Evolutionary conservation across 164 flowering plant species (phyloP).

Genomic region (Amborella trichopoda): DNA sequence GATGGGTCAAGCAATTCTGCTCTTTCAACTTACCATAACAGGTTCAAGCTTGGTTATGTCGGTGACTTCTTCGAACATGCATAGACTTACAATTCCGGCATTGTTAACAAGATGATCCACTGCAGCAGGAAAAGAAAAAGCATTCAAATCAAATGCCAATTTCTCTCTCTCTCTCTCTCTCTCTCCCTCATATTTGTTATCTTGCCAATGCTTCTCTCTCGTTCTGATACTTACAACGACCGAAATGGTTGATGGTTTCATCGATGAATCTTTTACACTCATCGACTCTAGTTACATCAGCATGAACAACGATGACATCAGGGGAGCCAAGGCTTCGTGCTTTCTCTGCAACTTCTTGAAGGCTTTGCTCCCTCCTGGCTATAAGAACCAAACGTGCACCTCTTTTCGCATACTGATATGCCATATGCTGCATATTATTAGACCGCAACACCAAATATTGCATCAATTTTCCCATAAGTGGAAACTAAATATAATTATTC

Average conservation of each 20-base stretch:
- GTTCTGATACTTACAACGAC: constrained; percentile 40
- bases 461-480: too few species aligned
- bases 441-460: too few species aligned
- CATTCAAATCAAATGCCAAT: neutral
- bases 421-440: constrained; percentile 46
- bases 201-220: too few species aligned
- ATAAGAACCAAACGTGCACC: constrained; percentile 42
- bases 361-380: constrained; percentile 43
- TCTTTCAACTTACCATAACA: constrained; percentile 32
- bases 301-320: constrained; percentile 27
- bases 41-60: constrained; percentile 11
- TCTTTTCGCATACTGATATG: constrained; percentile 54
- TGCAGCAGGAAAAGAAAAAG: constrained; percentile 8
- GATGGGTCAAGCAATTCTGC: too few species aligned
- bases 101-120: constrained; percentile 71
- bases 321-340: constrained; percentile 38
- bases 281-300: constrained; percentile 39
- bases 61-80: constrained; percentile 29
- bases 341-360: constrained; percentile 24
- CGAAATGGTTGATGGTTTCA: constrained; percentile 33
- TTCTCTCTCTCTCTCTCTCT: neutral
- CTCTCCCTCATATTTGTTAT: too few species aligned
- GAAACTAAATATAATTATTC: neutral
- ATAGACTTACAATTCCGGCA: constrained; percentile 31
- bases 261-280: constrained; percentile 35